A percentile compares a stretch with the other conserved stretches of the same genome.
Conservation (phyloP, 2,329 filamentous ascomycete genomes). For the Diaporthe sp. region DNA sequence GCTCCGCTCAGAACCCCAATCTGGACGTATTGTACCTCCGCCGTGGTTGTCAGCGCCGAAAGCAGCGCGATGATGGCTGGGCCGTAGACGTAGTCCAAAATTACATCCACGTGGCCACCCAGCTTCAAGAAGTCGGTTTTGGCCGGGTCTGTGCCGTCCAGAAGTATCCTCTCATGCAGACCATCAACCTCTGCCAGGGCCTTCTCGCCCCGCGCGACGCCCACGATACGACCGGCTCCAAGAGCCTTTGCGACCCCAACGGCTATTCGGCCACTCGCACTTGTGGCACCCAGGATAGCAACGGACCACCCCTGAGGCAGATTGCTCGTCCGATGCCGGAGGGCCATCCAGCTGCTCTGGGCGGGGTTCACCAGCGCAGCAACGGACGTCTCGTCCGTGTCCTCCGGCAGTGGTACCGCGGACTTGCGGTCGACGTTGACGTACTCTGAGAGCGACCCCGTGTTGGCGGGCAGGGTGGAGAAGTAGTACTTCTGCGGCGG, state of each 20-base stretch:
- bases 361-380: slow-evolving; percentile 68
- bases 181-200: slow-evolving; percentile 63
- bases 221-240: slow-evolving; percentile 65
- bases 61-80: slow-evolving; percentile 58
- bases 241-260: slow-evolving; percentile 61
- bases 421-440: slow-evolving; percentile 62
- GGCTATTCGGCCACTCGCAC: slow-evolving; percentile 64
- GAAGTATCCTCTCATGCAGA: slow-evolving; percentile 56
- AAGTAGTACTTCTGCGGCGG: slow-evolving; percentile 23
- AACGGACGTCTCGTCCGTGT: slow-evolving; percentile 61
- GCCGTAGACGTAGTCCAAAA: slow-evolving; percentile 72
- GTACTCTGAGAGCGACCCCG: slow-evolving; percentile 51
- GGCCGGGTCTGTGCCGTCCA: slow-evolving; percentile 59
- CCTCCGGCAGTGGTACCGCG: slow-evolving; percentile 54
- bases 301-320: slow-evolving; percentile 60
- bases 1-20: slow-evolving; percentile 61
- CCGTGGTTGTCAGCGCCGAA: slow-evolving; percentile 54
- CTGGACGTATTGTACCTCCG: slow-evolving; percentile 66
- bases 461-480: slow-evolving; percentile 9
- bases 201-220: slow-evolving; percentile 60
- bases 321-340: slow-evolving; percentile 58
- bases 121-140: slow-evolving; percentile 62
- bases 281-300: slow-evolving; percentile 67
- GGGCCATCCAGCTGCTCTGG: slow-evolving; percentile 71
- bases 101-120: slow-evolving; percentile 61